Conservation (phyloP, 1,284 basidiomycete species). For the Ganoderma meredithae region DNA sequence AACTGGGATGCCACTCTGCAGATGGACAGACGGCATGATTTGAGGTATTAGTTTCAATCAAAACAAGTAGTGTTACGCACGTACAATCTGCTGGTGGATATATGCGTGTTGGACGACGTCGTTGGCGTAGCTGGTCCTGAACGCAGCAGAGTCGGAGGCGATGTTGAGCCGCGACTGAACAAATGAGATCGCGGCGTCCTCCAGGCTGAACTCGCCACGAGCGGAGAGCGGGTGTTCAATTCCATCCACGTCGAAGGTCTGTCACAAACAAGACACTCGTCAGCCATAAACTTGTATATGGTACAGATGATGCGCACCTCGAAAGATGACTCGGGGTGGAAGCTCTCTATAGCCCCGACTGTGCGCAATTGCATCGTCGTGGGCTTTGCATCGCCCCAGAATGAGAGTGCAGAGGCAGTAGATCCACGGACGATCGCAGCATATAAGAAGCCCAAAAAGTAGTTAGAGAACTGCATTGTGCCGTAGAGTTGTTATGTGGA, state of each 20-base stretch:
- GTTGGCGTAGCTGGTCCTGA: slow-evolving; percentile 39
- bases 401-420: slow-evolving; percentile 41
- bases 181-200: slow-evolving; percentile 42
- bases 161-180: slow-evolving; percentile 41
- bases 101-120: slow-evolving; percentile 46
- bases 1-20: slow-evolving; percentile 47
- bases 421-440: slow-evolving; percentile 36
- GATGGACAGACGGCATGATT: no score
- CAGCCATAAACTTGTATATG: slow-evolving; percentile 22
- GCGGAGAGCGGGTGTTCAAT: slow-evolving; percentile 41
- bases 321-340: slow-evolving; percentile 52
- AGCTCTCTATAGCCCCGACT: slow-evolving; percentile 47
- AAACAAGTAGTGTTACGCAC: background rate
- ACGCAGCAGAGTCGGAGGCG: slow-evolving; percentile 31
- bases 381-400: slow-evolving; percentile 45
- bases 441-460: slow-evolving; percentile 32
- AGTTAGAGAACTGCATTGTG: slow-evolving; percentile 26
- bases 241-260: slow-evolving; percentile 52
- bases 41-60: no score
- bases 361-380: slow-evolving; percentile 50
- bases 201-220: slow-evolving; percentile 38
- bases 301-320: slow-evolving; percentile 41
- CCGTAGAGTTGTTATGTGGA: background rate
- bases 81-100: slow-evolving; percentile 44
- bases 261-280: background rate